Evolutionary conservation across 495 filamentous ascomycete species (phyloP), one percentile per base, ranked within the genome.

Genomic region (Margaritispora aquatica): DNA sequence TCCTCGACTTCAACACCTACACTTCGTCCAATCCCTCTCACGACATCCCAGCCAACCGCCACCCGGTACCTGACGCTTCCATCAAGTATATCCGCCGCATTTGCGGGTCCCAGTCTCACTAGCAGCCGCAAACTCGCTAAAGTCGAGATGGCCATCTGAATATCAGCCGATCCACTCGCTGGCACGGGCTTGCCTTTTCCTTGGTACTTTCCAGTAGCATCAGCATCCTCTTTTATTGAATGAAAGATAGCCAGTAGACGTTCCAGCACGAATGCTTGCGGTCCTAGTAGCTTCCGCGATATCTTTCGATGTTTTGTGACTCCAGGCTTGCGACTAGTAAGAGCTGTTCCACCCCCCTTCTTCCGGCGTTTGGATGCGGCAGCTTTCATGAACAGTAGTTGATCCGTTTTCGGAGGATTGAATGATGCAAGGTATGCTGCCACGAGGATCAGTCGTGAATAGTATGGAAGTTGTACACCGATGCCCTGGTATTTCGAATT

Each of bases 381-480:
- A 21, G 88, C 83, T 56, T 92, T 95, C 55, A 87, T 92, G 77
- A 98, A 97, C 66, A 92, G 86, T 26, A 84, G 79, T 1, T 84
- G 77, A 70, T 98, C 94, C 36, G 87, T 80, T 44, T 84, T 75
- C 19, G 90, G 78, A 0, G 89, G 84, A 67, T 89, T 97, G 74
- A 92, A 89, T 2, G 92, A 96, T 59, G 93, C 90, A 3, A 98
- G 83, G 72, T 96, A 98, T 21, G 92, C 85, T 51, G 92, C 88
- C 36, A 93, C 81, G 15, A 98, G 80, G 57, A 97, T 82, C 38
- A 90, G 76, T 48, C 89, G 87, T 21, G 94, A 86, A 66, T 89
- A 90, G 63, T 89, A 88, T 11, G 92, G 90, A 23, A 97, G 79
- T 26, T 80, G 78, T 26, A 73, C 26, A 54, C 24, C 54, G 60